A percentile compares a stretch with the other conserved stretches of the same genome.
phyloP scores from a whole-genome alignment of 2,329 filamentous ascomycete species.

The Knufia petricola region DNA sequence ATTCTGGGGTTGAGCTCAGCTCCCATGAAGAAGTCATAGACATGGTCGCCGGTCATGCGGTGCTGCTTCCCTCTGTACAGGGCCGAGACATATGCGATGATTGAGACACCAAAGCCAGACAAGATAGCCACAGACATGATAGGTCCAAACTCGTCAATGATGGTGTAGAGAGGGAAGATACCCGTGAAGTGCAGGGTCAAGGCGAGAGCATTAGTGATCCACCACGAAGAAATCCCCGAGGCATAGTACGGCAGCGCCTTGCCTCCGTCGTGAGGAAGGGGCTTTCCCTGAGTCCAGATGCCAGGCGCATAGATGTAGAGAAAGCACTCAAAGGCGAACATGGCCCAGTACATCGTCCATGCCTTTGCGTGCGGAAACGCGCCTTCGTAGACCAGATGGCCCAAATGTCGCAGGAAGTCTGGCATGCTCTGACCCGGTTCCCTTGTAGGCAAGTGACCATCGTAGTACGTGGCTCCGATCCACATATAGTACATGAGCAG shows the following conservation, averaged over 20 bases:
- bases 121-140: constrained; percentile 88
- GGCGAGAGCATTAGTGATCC: constrained; percentile 66
- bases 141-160: constrained; percentile 91
- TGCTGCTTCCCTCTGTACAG: constrained; percentile 71
- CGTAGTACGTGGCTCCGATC: constrained; percentile 88
- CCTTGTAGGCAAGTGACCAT: constrained; percentile 67
- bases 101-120: constrained; percentile 73
- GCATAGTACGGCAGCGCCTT: constrained; percentile 92
- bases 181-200: constrained; percentile 70
- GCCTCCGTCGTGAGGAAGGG: constrained; percentile 68
- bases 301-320: constrained; percentile 83
- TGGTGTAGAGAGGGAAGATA: constrained; percentile 77
- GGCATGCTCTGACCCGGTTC: constrained; percentile 53
- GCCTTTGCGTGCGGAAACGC: constrained; percentile 75
- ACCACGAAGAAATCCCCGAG: constrained; percentile 79
- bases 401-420: constrained; percentile 65
- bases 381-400: constrained; percentile 64
- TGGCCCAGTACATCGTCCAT: constrained; percentile 91
- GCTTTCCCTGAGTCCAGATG: constrained; percentile 78
- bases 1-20: constrained; percentile 78
- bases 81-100: constrained; percentile 80
- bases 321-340: constrained; percentile 73
- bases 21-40: constrained; percentile 90
- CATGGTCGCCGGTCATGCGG: constrained; percentile 73
- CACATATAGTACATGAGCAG: constrained; percentile 98